Conservation (phyloP, 2,329 filamentous ascomycete species). For the Aspergillus neotritici region DNA sequence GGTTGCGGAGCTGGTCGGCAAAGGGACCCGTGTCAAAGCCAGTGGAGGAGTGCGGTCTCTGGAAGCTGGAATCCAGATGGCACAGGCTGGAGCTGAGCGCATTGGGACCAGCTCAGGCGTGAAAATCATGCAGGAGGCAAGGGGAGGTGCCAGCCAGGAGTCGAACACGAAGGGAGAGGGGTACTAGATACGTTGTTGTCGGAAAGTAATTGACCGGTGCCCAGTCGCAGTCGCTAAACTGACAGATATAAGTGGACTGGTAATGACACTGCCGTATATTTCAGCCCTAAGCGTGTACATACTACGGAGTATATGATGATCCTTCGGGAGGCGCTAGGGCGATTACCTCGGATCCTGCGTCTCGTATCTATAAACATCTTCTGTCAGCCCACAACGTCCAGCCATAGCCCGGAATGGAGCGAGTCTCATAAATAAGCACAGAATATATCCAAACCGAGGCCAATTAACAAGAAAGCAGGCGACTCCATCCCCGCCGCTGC, state of each 20-base stretch:
- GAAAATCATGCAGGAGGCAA: conserved; percentile 47
- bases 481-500: too few relatives aligned
- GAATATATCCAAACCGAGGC: too few relatives aligned
- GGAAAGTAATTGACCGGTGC: not conserved
- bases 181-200: not conserved
- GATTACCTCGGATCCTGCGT: too few relatives aligned
- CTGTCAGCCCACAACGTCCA: too few relatives aligned
- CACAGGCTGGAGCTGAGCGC: conserved; percentile 52
- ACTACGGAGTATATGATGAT: too few relatives aligned
- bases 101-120: conserved; percentile 54
- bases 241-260: not conserved
- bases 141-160: conserved; percentile 12
- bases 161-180: conserved; percentile 15
- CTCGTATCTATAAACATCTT: too few relatives aligned
- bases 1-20: conserved; percentile 41
- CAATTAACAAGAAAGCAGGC: too few relatives aligned
- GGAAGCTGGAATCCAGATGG: conserved; percentile 49
- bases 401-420: too few relatives aligned
- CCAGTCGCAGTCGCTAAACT: not conserved
- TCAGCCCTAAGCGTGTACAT: too few relatives aligned
- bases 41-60: conserved; percentile 52
- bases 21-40: conserved; percentile 50
- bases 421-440: too few relatives aligned
- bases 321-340: too few relatives aligned
- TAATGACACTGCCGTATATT: not conserved